phyloP scores from a whole-genome alignment of 805 yeast species.

The Peterozyma toletana region DNA sequence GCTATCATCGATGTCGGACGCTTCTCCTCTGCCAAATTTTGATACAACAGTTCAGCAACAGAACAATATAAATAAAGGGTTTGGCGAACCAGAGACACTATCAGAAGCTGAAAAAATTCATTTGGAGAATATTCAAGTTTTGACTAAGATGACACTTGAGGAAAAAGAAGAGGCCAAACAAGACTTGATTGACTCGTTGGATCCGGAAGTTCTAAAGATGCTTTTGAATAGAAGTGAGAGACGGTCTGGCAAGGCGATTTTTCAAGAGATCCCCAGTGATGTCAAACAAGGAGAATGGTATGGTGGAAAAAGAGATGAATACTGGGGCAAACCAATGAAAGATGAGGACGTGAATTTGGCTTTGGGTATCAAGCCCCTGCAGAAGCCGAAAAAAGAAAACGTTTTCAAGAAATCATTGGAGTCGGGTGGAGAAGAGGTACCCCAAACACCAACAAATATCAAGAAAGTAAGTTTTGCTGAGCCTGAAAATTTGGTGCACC shows the following conservation, averaged over 20 bases:
- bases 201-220: slow-evolving; percentile 60
- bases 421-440: neutral
- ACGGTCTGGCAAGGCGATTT: slow-evolving; percentile 24
- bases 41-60: slow-evolving; percentile 6
- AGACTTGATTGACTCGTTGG: slow-evolving; percentile 59
- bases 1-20: slow-evolving; percentile 16
- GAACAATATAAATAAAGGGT: slow-evolving; percentile 3
- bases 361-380: slow-evolving; percentile 13
- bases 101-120: slow-evolving; percentile 73
- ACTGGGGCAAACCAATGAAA: slow-evolving; percentile 21
- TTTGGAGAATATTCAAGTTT: slow-evolving; percentile 58
- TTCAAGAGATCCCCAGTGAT: slow-evolving; percentile 13
- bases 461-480: neutral
- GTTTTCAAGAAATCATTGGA: slow-evolving; percentile 10
- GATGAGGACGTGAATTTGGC: slow-evolving; percentile 22
- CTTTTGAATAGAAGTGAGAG: slow-evolving; percentile 50
- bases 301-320: slow-evolving; percentile 28
- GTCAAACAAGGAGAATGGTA: slow-evolving; percentile 15
- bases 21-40: slow-evolving; percentile 3
- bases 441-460: neutral
- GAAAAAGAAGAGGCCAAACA: slow-evolving; percentile 59
- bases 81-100: slow-evolving; percentile 17
- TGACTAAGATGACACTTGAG: slow-evolving; percentile 55
- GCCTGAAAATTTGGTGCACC: neutral
- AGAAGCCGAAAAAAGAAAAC: slow-evolving; percentile 12